A percentile compares a stretch with the other conserved stretches of the same genome.
phyloP scores from a whole-genome alignment of 106 monocot species.

The Dioscorea alata region DNA sequence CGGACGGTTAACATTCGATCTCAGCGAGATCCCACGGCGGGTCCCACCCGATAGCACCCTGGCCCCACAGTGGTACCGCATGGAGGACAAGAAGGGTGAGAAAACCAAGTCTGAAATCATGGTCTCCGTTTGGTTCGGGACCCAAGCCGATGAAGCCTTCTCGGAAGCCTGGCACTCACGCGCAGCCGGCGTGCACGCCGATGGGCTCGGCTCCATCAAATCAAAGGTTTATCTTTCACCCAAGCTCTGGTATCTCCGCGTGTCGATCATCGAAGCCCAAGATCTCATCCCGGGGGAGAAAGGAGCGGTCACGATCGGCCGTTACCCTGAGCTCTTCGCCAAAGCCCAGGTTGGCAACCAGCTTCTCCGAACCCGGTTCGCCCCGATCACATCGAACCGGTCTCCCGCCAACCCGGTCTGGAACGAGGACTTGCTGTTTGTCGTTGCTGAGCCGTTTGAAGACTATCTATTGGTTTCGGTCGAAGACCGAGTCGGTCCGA shows the following conservation, averaged over 20 bases:
- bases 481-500: conserved; percentile 40
- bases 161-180: conserved; percentile 75
- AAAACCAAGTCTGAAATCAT: conserved; percentile 47
- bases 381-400: conserved; percentile 16
- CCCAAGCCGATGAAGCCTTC: conserved; percentile 83
- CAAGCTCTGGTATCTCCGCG: conserved; percentile 79
- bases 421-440: conserved; percentile 78
- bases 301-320: conserved; percentile 12
- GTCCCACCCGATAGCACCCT: conserved; percentile 77
- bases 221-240: conserved; percentile 84
- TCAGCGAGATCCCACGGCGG: conserved; percentile 54
- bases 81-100: conserved; percentile 45
- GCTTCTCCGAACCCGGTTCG: conserved; percentile 39
- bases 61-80: conserved; percentile 75
- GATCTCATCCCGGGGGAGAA: conserved; percentile 41
- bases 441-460: conserved; percentile 79
- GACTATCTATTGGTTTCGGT: conserved; percentile 42
- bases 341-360: conserved; percentile 55
- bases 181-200: conserved; percentile 39
- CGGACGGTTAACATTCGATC: conserved; percentile 55
- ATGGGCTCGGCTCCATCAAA: conserved; percentile 42
- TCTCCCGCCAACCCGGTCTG: conserved; percentile 37
- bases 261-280: conserved; percentile 59
- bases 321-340: conserved; percentile 51
- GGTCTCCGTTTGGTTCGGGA: conserved; percentile 74